Conservation (phyloP, 805 yeast genomes). For the Diddensiella transvaalensis region DNA sequence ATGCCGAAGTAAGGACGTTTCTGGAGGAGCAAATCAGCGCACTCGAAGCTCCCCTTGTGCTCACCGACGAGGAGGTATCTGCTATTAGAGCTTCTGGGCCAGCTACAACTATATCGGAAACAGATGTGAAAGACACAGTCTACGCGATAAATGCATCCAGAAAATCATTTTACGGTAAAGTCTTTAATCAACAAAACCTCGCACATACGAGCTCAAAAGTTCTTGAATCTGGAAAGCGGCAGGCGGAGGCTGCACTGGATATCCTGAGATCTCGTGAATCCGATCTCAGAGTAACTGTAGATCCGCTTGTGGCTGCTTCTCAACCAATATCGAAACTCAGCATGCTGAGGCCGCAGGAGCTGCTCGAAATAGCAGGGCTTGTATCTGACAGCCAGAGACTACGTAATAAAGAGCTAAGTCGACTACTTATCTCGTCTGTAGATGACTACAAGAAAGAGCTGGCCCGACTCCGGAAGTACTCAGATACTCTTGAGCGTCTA, state of each 20-base stretch:
- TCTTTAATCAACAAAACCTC: slow-evolving; percentile 14
- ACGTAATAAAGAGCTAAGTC: no score
- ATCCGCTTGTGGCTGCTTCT: slow-evolving; percentile 2
- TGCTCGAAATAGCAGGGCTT: not conserved
- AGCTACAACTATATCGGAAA: no score
- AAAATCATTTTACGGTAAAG: slow-evolving; percentile 5
- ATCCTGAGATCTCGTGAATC: not conserved
- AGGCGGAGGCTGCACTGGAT: slow-evolving; percentile 1
- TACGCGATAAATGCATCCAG: not conserved
- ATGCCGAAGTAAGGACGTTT: slow-evolving; percentile 2
- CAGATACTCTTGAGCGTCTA: not conserved
- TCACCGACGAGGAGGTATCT: not conserved
- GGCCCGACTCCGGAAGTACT: not conserved
- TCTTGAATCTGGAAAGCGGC: no score
- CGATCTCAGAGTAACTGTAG: slow-evolving; percentile 1
- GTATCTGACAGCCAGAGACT: no score
- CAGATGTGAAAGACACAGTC: not conserved
- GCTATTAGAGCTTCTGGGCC: no score
- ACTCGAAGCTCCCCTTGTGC: slow-evolving; percentile 5
- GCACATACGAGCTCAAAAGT: not conserved
- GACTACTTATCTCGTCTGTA: no score
- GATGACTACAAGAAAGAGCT: not conserved
- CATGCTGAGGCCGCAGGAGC: slow-evolving; percentile 1
- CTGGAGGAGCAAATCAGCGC: slow-evolving; percentile 11
- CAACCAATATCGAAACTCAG: slow-evolving; percentile 2